These are phyloP conservation scores for Micractinium conductrix DNA, from an alignment of 139 green algal species.

Conservation along the genomic window DNA sequence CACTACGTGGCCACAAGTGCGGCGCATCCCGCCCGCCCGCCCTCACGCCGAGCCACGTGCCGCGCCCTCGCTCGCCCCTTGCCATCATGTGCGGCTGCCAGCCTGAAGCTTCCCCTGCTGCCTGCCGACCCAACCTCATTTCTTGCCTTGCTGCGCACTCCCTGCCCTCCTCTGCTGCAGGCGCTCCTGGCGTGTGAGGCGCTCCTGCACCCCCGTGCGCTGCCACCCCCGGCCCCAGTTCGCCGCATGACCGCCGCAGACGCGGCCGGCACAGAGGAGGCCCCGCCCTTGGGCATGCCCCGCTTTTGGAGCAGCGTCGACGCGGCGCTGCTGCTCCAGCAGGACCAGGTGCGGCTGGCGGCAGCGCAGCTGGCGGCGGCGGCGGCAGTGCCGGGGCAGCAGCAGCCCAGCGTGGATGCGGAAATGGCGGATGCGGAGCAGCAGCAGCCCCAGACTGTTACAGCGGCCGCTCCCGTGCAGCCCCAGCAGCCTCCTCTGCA, in stretches of 20 bases:
- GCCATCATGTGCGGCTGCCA: too few relatives aligned
- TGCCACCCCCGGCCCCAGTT: conserved; percentile 3
- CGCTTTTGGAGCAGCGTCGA: conserved; percentile 48
- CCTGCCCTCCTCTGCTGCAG: neutral
- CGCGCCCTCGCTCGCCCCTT: too few relatives aligned
- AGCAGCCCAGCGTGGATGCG: neutral
- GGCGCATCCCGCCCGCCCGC: too few relatives aligned
- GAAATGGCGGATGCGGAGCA: neutral
- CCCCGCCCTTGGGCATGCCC: conserved; percentile 35
- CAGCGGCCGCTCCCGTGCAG: neutral
- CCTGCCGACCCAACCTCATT: too few relatives aligned
- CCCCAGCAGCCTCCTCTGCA: neutral
- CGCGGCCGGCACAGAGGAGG: neutral
- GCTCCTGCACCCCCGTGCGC: conserved; percentile 54
- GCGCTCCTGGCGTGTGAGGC: conserved; percentile 50
- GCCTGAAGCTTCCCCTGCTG: too few relatives aligned
- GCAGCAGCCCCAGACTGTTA: too few relatives aligned
- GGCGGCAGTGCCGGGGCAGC: neutral
- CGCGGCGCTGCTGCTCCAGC: conserved; percentile 23
- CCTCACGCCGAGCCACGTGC: too few relatives aligned
- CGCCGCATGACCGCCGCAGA: neutral
- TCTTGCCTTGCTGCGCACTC: too few relatives aligned
- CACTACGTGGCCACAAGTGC: too few relatives aligned
- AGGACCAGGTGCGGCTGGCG: neutral
- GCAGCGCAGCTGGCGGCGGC: conserved; percentile 1